Evolutionary conservation across 441 rosid species (phyloP).

Genomic region (Euphorbia corollata): DNA sequence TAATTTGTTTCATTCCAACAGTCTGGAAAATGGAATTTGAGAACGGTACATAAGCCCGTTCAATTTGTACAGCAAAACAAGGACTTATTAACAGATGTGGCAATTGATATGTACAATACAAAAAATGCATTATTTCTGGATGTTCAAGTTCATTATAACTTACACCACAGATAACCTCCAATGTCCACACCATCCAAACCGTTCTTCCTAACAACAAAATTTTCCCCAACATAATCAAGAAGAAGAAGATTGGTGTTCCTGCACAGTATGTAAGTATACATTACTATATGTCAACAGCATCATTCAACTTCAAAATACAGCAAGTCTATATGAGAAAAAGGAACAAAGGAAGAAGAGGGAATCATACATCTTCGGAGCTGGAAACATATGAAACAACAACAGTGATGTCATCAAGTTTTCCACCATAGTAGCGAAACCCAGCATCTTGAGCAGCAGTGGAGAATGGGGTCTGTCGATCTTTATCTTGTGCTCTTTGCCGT

Average conservation of each 20-base stretch:
- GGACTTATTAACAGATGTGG: not conserved
- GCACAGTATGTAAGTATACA: constrained; percentile 11
- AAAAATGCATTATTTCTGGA: not conserved
- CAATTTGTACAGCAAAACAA: constrained; percentile 6
- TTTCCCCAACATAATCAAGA: constrained; percentile 13
- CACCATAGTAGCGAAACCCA: constrained; percentile 75
- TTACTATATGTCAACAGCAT: not conserved
- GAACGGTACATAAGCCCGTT: not conserved
- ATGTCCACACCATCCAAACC: not conserved
- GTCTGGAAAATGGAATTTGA: not conserved
- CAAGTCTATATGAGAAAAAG: too few species aligned
- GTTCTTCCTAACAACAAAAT: constrained; percentile 17
- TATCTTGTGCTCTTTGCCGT: constrained; percentile 69
- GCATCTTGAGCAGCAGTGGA: constrained; percentile 85
- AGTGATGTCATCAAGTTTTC: constrained; percentile 92
- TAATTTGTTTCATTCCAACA: constrained; percentile 4
- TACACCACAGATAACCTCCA: constrained; percentile 1
- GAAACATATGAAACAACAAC: constrained; percentile 71
- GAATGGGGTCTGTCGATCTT: constrained; percentile 71
- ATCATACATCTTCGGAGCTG: constrained; percentile 20
- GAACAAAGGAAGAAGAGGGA: too few species aligned
- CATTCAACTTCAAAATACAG: not conserved
- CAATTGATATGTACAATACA: constrained; percentile 17
- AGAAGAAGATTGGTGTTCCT: constrained; percentile 23
- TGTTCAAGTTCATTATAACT: not conserved